Evolutionary conservation across 2,329 filamentous ascomycete genomes (phyloP).

Genomic region (Ophiostoma tasmaniense): DNA sequence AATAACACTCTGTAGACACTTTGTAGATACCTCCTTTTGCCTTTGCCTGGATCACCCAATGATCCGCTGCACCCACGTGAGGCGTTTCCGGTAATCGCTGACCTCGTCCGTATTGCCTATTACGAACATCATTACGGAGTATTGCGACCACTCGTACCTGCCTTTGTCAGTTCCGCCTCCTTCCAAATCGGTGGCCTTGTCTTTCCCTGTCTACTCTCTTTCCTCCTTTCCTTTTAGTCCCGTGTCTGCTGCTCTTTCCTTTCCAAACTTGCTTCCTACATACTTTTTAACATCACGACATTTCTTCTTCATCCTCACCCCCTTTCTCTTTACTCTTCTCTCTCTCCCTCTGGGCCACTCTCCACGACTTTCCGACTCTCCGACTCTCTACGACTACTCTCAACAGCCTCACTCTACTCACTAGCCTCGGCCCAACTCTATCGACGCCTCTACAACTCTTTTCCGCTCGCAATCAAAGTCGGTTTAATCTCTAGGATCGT

Average conservation of each 20-base stretch:
- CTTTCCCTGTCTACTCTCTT: neutral
- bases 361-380: too few species aligned
- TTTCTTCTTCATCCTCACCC: neutral
- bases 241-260: slow-evolving; percentile 4
- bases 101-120: neutral
- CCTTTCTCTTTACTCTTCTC: neutral
- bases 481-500: neutral
- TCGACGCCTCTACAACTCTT: neutral
- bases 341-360: neutral
- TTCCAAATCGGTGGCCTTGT: neutral
- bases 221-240: slow-evolving; percentile 4
- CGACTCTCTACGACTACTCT: neutral
- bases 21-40: neutral
- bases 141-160: slow-evolving; percentile 1
- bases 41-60: neutral
- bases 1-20: neutral
- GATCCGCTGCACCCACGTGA: slow-evolving; percentile 5
- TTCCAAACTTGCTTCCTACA: neutral
- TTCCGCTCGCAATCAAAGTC: neutral
- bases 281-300: neutral
- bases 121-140: neutral
- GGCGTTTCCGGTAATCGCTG: slow-evolving; percentile 4
- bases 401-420: neutral
- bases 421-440: neutral
- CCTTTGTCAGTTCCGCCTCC: slow-evolving; percentile 6